Base-by-base conservation (phyloP, 495 filamentous ascomycete genomes). In the Friedmanniomyces simplex region DNA sequence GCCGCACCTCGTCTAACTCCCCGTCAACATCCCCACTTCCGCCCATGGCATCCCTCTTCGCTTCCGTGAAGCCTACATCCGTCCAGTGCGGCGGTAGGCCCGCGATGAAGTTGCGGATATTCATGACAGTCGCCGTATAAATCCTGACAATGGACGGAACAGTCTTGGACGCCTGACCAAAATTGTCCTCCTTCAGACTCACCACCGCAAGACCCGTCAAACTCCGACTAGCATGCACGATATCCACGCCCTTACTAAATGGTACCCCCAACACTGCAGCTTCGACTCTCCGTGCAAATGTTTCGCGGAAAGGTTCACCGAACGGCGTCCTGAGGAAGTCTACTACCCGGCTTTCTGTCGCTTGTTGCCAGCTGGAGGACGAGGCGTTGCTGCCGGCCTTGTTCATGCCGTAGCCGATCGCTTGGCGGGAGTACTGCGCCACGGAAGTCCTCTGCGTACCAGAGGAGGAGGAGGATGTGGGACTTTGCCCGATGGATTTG, bases 141-240 rank as follows among this genome's bases (percentile, higher is more conserved):
- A 81, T 80, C 50, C 82, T 77, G 46, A 97, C 79, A 30, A 95
- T 79, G 8, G 68, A 65, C 6, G 87, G 79, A 1, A 96, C 80
- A 64, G 91, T 83, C 32, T 80, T 77, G 51, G 91, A 83, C 41
- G 95, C 93, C 63, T 86, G 84, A 25, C 93, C 93, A 63, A 81
- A 94, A n/a, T 75, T 75, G 68, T 99, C 93, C 71, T 99, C 93
- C 11, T 73, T 72, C 30, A 96, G 71, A 68, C 83, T 88, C 41
- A 76, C 75, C n/a, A 85, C 76, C 16, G 85, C 78, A 7, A 99
- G 76, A 37, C 72, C 74, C 11, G 80, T 78, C 39, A 97, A 71
- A 0, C 84, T 80, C 55, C 82, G 79, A 34, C 83, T 78, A 8
- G 89, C 86, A 65, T 90, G 82, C 50, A 86, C 66, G 58, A 90